Evolutionary conservation across 345 rosid genomes (phyloP).

Genomic region (Mercurialis annua): DNA sequence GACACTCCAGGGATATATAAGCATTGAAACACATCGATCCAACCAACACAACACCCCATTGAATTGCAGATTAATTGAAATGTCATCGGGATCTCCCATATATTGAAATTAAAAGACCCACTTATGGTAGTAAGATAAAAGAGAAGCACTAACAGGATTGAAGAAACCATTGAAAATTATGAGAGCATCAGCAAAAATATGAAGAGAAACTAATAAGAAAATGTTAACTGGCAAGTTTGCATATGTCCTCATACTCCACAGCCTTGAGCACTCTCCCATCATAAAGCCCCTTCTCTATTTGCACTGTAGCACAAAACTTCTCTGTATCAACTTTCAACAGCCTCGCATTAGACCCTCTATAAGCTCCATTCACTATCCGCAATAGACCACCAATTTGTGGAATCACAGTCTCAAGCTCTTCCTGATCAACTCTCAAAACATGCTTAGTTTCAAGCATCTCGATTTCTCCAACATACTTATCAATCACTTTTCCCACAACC

Average conservation of each 20-base stretch:
- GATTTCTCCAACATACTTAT: slow-evolving; percentile 78
- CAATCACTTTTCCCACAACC: slow-evolving; percentile 75
- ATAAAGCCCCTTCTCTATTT: slow-evolving; percentile 88
- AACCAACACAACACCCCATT: no score
- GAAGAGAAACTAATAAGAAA: background rate
- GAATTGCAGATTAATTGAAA: no score
- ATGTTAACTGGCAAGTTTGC: slow-evolving; percentile 51
- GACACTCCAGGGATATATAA: no score
- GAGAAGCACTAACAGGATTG: background rate
- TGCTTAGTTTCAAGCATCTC: slow-evolving; percentile 85
- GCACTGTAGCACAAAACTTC: slow-evolving; percentile 77
- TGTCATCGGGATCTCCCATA: no score
- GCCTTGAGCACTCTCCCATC: slow-evolving; percentile 85
- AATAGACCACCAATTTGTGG: slow-evolving; percentile 80
- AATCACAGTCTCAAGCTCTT: slow-evolving; percentile 93
- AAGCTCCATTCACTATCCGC: slow-evolving; percentile 86
- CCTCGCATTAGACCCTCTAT: slow-evolving; percentile 74
- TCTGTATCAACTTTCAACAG: slow-evolving; percentile 76
- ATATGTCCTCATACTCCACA: slow-evolving; percentile 84
- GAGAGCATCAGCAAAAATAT: background rate
- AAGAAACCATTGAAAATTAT: background rate
- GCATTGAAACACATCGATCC: no score
- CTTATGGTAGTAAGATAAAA: background rate
- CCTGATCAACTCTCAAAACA: slow-evolving; percentile 79
- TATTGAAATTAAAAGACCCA: background rate